Percentiles rank a stretch among this genome's conserved stretches.
Conservation (phyloP, 2,329 filamentous ascomycete species). For the Zymoseptoria tritici region DNA sequence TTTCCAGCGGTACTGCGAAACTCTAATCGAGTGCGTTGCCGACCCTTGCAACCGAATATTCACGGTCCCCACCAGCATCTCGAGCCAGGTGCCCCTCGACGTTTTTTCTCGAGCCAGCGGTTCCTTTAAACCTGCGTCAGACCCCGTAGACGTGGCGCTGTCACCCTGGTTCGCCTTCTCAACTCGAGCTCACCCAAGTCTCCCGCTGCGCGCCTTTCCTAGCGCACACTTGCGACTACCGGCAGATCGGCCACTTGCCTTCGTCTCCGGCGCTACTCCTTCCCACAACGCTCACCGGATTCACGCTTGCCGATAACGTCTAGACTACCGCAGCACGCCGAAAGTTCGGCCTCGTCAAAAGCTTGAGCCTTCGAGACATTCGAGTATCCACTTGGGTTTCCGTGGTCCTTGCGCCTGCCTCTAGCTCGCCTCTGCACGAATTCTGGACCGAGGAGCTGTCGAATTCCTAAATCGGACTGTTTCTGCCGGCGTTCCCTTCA, state of each 20-base stretch:
- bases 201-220: neutral
- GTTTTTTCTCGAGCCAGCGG: neutral
- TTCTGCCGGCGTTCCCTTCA: neutral
- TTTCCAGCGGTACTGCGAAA: neutral
- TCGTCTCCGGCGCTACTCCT: neutral
- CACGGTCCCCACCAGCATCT: neutral
- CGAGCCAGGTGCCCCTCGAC: neutral
- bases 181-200: neutral
- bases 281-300: neutral
- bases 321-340: neutral
- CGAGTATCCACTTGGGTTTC: neutral
- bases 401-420: neutral
- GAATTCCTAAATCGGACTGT: neutral
- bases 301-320: neutral
- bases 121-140: neutral
- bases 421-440: constrained; percentile 23
- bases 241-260: neutral
- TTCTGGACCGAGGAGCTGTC: neutral
- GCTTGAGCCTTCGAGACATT: neutral
- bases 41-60: neutral
- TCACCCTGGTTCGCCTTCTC: neutral
- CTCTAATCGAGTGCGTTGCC: neutral
- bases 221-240: neutral
- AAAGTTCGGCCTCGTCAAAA: neutral
- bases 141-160: neutral